Evolutionary conservation across 768 basidiomycete species (phyloP), one percentile per base, ranked within the genome.

Genomic region (Leccinum longicurvipes): DNA sequence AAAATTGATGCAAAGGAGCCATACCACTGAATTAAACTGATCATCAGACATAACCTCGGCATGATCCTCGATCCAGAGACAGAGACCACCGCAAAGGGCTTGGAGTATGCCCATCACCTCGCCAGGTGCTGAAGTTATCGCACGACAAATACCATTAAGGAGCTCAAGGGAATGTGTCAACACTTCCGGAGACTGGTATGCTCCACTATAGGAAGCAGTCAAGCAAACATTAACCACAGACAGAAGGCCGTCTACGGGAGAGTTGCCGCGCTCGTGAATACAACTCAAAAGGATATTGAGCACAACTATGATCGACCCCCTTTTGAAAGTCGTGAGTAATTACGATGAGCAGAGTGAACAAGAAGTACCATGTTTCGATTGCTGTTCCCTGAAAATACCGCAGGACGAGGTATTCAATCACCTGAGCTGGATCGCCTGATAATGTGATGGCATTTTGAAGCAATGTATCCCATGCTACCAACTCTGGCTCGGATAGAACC

Each of bases 1-100:
- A 23, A 47, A 19, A 9, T 41, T 2, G 28, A 45, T 12, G 49
- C 59, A 10, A 57, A 58, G 6, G 61, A 15, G 24, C 64, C 79
- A 39, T 65, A 86, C 86, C 56, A 80, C 58, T 47, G 72, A 66
- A 50, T 78, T 78, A 53, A 82, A 79, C 28, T 83, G 77, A 7
- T 72, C 62, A 4, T 75, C 73, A 3, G 70, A 60, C 48, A 86
- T 69, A 15, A 73, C 55, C 23, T 72, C 68, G 0, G 60, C 44
- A 34, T 73, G 73, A 55, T 86, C 85, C 42, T 73, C 73, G 21
- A 86, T 77, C 86, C 85, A 87, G 28, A 69, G 60, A 51, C 71
- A 72, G 5, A 85, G 60, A 21, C 79, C 67, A 31, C 71, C 63
- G 23, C 74, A 72, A 25, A 81, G 66, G 11, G 56, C 56, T 15